Conservation (phyloP, 1,139 yeast genomes). For the Entelexis paramagnoliae region DNA sequence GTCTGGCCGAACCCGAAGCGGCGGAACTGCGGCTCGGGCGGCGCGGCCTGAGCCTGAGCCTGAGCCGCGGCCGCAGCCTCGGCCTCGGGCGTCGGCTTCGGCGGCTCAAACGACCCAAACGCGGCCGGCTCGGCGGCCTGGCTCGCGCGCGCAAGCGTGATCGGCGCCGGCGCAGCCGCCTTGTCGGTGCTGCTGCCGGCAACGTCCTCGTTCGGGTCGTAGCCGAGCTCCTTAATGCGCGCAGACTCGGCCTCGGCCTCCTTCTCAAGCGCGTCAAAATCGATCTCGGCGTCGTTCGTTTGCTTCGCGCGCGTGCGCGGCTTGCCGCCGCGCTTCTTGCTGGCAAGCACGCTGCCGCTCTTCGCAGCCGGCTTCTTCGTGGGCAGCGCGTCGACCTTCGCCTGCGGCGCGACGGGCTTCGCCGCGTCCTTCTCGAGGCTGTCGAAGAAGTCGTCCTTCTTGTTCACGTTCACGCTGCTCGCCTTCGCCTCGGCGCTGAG, state of each 20-base stretch:
- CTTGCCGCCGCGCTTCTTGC: slow-evolving; percentile 21
- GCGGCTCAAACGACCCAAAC: slow-evolving; percentile 5
- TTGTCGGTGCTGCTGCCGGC: slow-evolving; percentile 18
- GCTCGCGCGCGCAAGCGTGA: background rate
- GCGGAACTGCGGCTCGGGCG: slow-evolving; percentile 20
- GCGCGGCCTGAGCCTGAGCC: no score
- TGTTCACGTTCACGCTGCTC: slow-evolving; percentile 28
- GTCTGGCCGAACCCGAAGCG: slow-evolving; percentile 35
- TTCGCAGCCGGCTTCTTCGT: slow-evolving; percentile 25
- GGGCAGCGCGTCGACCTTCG: slow-evolving; percentile 36
- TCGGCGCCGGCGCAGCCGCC: background rate
- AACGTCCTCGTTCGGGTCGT: slow-evolving; percentile 43
- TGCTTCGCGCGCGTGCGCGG: slow-evolving; percentile 27
- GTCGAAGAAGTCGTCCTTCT: slow-evolving; percentile 79
- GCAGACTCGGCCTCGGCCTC: slow-evolving; percentile 78
- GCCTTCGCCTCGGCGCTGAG: slow-evolving; percentile 29
- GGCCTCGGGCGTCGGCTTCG: slow-evolving; percentile 13
- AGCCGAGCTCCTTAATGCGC: slow-evolving; percentile 61
- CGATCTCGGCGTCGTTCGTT: slow-evolving; percentile 52
- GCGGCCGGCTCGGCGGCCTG: background rate
- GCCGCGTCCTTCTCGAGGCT: slow-evolving; percentile 53
- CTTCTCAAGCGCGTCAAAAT: slow-evolving; percentile 84
- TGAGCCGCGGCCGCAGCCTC: background rate
- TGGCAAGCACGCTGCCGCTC: slow-evolving; percentile 21
- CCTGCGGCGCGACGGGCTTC: slow-evolving; percentile 44